Conservation (phyloP, 1,284 basidiomycete genomes). For the Trametes sp. region DNA sequence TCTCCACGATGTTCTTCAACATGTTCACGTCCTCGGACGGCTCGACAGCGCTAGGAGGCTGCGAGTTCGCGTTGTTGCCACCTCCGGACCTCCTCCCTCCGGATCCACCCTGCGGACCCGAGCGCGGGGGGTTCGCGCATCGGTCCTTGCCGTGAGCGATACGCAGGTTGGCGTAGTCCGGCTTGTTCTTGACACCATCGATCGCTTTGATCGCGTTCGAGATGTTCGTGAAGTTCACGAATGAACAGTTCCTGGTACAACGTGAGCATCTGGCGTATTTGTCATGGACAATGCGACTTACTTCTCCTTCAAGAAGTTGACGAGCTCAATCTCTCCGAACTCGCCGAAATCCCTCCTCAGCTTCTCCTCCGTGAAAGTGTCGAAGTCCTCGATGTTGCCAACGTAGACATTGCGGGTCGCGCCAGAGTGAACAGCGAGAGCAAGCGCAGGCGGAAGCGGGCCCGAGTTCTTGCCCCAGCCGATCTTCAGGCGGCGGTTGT, state of each 20-base stretch:
- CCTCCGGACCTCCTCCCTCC: constrained; percentile 50
- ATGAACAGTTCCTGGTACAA: constrained; percentile 83
- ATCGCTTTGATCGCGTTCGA: constrained; percentile 96
- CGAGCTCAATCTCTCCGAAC: constrained; percentile 93
- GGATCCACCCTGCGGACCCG: constrained; percentile 74
- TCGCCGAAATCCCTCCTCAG: constrained; percentile 90
- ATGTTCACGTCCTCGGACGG: constrained; percentile 33
- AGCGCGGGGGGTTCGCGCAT: constrained; percentile 89
- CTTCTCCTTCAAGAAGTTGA: constrained; percentile 96
- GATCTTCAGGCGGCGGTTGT: constrained; percentile 91
- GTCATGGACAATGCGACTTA: constrained; percentile 46
- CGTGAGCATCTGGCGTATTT: constrained; percentile 3
- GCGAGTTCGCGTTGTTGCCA: constrained; percentile 45
- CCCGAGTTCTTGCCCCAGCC: constrained; percentile 96
- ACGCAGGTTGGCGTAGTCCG: constrained; percentile 83
- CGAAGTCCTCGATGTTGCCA: constrained; percentile 92
- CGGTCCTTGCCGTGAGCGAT: constrained; percentile 95
- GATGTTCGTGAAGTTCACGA: constrained; percentile 94
- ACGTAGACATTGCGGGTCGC: constrained; percentile 96
- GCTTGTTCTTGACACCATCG: constrained; percentile 87
- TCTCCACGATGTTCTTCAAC: constrained; percentile 27
- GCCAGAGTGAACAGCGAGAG: constrained; percentile 87
- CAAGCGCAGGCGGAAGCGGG: constrained; percentile 82
- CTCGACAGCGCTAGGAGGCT: constrained; percentile 42
- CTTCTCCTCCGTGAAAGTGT: constrained; percentile 85